A percentile compares a stretch with the other conserved stretches of the same genome.
Conservation (phyloP, 2,329 filamentous ascomycete genomes). For the Beauveria scarabaeidicola region DNA sequence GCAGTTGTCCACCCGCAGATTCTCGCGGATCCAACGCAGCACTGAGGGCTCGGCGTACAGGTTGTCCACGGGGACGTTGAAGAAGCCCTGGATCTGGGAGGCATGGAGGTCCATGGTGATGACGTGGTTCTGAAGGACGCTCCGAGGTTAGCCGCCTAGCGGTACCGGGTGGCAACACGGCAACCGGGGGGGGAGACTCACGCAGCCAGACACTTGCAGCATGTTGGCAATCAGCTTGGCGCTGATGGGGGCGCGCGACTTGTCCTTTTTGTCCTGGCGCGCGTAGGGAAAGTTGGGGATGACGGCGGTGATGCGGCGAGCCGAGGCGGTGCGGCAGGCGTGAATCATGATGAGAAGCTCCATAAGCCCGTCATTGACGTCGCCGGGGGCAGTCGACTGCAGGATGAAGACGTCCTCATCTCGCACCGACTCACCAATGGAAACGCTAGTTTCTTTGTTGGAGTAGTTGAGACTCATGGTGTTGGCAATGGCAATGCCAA, state of each 20-base stretch:
- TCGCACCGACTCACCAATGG: conserved; percentile 89
- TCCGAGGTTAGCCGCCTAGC: conserved; percentile 32
- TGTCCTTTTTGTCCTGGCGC: conserved; percentile 94
- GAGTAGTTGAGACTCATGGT: conserved; percentile 78
- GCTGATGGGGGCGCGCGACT: conserved; percentile 88
- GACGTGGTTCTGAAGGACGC: conserved; percentile 38
- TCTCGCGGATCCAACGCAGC: conserved; percentile 82
- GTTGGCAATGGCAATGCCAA: conserved; percentile 70
- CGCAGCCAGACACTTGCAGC: conserved; percentile 85
- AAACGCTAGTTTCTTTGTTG: conserved; percentile 82
- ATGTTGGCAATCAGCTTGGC: conserved; percentile 96
- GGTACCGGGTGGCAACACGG: neutral
- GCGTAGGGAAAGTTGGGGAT: conserved; percentile 96
- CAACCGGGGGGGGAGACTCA: conserved; percentile 17
- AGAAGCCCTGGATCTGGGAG: conserved; percentile 91
- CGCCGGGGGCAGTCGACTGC: conserved; percentile 87
- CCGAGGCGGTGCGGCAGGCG: conserved; percentile 62
- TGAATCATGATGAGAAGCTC: conserved; percentile 98
- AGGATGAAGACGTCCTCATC: conserved; percentile 98
- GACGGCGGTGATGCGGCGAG: conserved; percentile 87
- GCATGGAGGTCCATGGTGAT: conserved; percentile 97
- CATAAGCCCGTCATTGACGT: conserved; percentile 98
- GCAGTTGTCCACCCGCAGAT: conserved; percentile 70
- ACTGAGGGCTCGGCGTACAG: conserved; percentile 92
- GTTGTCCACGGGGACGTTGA: conserved; percentile 70